A percentile compares a stretch with the other conserved stretches of the same genome.
Conservation (phyloP, 169 alveolate species). For the Plasmodium sp. region DNA sequence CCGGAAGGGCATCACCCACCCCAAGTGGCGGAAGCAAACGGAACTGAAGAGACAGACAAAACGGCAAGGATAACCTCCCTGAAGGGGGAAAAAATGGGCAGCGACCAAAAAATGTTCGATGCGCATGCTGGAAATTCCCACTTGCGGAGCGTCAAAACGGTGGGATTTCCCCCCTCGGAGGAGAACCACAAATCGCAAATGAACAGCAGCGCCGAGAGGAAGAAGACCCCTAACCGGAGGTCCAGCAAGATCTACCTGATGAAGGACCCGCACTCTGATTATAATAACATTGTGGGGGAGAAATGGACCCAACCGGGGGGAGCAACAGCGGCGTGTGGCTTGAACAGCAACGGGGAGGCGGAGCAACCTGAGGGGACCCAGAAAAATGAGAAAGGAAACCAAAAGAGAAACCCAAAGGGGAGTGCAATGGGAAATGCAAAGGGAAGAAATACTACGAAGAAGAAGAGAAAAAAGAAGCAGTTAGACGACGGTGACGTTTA, state of each 20-base stretch:
- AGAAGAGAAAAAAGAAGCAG: slow-evolving; percentile 19
- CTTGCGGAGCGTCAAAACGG: neutral
- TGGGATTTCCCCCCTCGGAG: neutral
- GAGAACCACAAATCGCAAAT: neutral
- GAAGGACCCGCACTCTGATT: neutral
- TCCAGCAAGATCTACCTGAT: slow-evolving; percentile 30
- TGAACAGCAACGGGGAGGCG: neutral
- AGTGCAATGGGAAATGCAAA: neutral
- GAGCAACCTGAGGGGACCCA: neutral
- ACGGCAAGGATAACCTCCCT: neutral
- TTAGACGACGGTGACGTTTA: slow-evolving; percentile 2
- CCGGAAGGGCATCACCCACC: neutral
- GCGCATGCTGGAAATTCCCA: neutral
- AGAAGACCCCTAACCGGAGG: neutral
- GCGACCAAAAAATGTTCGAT: neutral
- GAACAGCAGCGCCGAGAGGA: neutral
- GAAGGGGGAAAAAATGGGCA: neutral
- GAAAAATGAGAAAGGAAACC: neutral
- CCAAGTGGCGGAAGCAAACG: neutral
- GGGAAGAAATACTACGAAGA: neutral
- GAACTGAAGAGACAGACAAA: neutral
- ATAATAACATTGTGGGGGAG: neutral
- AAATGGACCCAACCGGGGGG: neutral
- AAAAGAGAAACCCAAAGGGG: neutral
- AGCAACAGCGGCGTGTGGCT: neutral